Evolutionary conservation across 2,329 filamentous ascomycete genomes (phyloP).

Genomic region (Aspergillus niger): DNA sequence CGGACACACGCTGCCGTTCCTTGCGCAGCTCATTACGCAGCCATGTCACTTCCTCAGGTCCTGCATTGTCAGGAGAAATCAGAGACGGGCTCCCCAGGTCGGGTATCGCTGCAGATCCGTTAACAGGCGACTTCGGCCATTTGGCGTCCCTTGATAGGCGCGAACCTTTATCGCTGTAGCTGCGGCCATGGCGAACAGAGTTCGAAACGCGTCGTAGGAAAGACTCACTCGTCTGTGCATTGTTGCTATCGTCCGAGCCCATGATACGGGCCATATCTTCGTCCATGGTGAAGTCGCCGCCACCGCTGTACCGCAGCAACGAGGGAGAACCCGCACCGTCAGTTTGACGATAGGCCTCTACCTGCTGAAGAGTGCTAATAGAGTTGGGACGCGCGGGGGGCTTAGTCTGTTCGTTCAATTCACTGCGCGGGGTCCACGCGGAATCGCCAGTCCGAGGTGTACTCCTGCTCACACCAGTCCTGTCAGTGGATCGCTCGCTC

Average conservation of each 20-base stretch:
- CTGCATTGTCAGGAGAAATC: slow-evolving; percentile 53
- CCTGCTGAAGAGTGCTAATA: slow-evolving; percentile 42
- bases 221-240: slow-evolving; percentile 63
- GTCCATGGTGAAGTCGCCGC: slow-evolving; percentile 89
- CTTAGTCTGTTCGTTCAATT: slow-evolving; percentile 36
- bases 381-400: slow-evolving; percentile 51
- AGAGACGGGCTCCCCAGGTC: slow-evolving; percentile 74
- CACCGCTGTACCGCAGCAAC: slow-evolving; percentile 71
- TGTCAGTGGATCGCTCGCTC: slow-evolving; percentile 32
- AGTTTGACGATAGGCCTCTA: slow-evolving; percentile 37
- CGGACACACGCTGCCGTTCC: slow-evolving; percentile 80
- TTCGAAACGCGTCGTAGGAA: slow-evolving; percentile 89
- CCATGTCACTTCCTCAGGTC: slow-evolving; percentile 62
- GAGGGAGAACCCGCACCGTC: slow-evolving; percentile 63
- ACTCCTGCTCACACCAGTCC: slow-evolving; percentile 40
- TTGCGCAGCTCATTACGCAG: slow-evolving; percentile 73
- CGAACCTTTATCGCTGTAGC: slow-evolving; percentile 70
- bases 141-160: slow-evolving; percentile 63
- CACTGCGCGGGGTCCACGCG: slow-evolving; percentile 52
- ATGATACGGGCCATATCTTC: slow-evolving; percentile 92
- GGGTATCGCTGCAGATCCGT: slow-evolving; percentile 50
- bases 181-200: slow-evolving; percentile 88
- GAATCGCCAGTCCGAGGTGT: slow-evolving; percentile 49
- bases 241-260: slow-evolving; percentile 64
- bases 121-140: slow-evolving; percentile 70